These are phyloP conservation scores for Jatropha curcas DNA, from an alignment of 345 rosid genomes.

Conservation along the genomic window DNA sequence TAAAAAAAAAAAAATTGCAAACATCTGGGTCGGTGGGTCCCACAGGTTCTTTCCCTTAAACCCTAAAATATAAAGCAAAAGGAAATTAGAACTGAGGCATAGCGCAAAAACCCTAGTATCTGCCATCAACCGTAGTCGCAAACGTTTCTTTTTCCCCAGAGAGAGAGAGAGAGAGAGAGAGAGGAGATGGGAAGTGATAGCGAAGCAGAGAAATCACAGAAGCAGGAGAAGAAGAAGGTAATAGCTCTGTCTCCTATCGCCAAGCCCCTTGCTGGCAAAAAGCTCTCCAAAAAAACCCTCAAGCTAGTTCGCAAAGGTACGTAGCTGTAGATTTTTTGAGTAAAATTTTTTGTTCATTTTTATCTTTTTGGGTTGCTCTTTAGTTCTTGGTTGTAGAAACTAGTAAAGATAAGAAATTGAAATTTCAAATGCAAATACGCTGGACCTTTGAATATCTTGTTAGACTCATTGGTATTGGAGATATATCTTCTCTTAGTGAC, in stretches of 20 bases:
- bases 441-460: too few relatives aligned
- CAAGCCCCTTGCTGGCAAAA: constrained; percentile 90
- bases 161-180: constrained; percentile 5
- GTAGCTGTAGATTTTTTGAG: background rate
- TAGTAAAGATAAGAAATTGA: too few relatives aligned
- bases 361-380: background rate
- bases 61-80: constrained; percentile 2
- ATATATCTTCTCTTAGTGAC: background rate
- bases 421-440: too few relatives aligned
- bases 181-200: constrained; percentile 72
- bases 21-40: too few relatives aligned
- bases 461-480: background rate
- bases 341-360: too few relatives aligned
- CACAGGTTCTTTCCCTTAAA: too few relatives aligned
- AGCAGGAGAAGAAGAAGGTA: constrained; percentile 59
- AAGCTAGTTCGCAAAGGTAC: constrained; percentile 88
- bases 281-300: constrained; percentile 77
- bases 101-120: constrained; percentile 17
- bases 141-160: background rate
- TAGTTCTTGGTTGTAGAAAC: background rate
- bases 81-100: background rate
- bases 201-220: constrained; percentile 63
- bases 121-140: background rate
- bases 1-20: too few relatives aligned
- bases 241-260: constrained; percentile 78